Evolutionary conservation across 352 stramenopile genomes (phyloP).

Genomic region (Plasmopara muralis): DNA sequence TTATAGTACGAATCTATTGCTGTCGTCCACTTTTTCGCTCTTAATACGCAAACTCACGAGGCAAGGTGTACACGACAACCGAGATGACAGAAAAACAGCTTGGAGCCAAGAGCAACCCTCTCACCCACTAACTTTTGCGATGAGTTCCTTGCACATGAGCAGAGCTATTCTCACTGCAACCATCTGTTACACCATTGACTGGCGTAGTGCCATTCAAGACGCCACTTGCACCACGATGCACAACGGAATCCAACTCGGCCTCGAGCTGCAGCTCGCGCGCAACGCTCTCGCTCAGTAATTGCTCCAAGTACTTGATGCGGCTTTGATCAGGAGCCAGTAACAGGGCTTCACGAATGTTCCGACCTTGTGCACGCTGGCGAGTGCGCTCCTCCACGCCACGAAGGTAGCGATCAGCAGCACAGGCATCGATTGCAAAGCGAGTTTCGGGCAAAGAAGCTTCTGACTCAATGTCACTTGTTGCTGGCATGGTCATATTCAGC

Average conservation of each 20-base stretch:
- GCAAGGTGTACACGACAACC: too few species aligned
- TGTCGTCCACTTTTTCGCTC: constrained; percentile 10
- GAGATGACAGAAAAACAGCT: too few species aligned
- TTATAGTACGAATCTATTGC: constrained; percentile 44
- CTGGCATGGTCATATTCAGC: constrained; percentile 24
- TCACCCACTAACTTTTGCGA: too few species aligned
- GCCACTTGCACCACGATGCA: constrained; percentile 27
- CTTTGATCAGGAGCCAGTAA: constrained; percentile 69
- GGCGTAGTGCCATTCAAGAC: constrained; percentile 11
- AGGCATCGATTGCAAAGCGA: constrained; percentile 33
- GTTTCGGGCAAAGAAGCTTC: constrained; percentile 14
- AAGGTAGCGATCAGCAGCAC: constrained; percentile 48
- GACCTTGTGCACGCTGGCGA: constrained; percentile 65
- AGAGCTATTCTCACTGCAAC: constrained; percentile 19
- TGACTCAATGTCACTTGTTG: constrained; percentile 26
- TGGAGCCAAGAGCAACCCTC: too few species aligned
- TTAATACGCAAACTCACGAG: too few species aligned
- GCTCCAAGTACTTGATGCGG: constrained; percentile 84
- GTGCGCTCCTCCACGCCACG: constrained; percentile 63
- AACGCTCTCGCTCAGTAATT: constrained; percentile 76
- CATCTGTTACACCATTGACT: constrained; percentile 1
- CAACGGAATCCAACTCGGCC: constrained; percentile 61
- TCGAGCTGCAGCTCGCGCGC: constrained; percentile 80
- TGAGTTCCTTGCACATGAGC: not conserved
- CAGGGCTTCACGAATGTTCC: constrained; percentile 72